These are phyloP conservation scores for Penicillium sp. DNA, from an alignment of 2,329 filamentous ascomycete genomes.

Conservation along the genomic window DNA sequence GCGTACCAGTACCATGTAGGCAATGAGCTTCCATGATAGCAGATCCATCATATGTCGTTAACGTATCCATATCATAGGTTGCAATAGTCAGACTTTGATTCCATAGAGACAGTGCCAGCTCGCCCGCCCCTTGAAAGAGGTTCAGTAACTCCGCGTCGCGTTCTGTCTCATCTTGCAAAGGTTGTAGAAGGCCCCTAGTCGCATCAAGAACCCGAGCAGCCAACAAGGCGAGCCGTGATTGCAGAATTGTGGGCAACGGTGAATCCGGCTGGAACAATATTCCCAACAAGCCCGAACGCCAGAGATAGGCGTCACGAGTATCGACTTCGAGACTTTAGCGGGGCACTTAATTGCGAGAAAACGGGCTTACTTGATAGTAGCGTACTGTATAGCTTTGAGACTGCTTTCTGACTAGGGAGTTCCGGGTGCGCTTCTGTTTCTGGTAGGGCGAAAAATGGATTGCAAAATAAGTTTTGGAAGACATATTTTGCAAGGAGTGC, in stretches of 20 bases:
- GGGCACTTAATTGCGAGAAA: not conserved
- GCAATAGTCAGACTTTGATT: not conserved
- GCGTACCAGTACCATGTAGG: not conserved
- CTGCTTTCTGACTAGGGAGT: not conserved
- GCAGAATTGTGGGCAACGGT: not conserved
- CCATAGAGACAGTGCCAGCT: not conserved
- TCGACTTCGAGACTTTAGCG: not conserved
- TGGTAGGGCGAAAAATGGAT: not conserved
- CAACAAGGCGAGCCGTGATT: not conserved
- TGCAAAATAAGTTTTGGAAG: not conserved
- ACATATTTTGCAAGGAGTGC: not conserved
- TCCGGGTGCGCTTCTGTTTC: not conserved
- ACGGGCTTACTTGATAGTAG: not conserved
- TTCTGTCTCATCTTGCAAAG: not conserved
- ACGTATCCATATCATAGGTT: not conserved
- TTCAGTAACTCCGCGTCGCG: not conserved
- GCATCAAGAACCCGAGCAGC: not conserved
- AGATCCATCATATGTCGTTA: not conserved
- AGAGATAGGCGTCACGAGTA: not conserved
- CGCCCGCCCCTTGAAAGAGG: not conserved
- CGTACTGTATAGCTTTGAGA: not conserved
- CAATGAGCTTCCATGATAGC: not conserved
- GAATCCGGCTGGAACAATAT: not conserved
- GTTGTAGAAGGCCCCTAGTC: not conserved
- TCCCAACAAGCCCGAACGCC: not conserved